Base-by-base conservation (phyloP, 257 asterid genomes). In the Solanum acaule region DNA sequence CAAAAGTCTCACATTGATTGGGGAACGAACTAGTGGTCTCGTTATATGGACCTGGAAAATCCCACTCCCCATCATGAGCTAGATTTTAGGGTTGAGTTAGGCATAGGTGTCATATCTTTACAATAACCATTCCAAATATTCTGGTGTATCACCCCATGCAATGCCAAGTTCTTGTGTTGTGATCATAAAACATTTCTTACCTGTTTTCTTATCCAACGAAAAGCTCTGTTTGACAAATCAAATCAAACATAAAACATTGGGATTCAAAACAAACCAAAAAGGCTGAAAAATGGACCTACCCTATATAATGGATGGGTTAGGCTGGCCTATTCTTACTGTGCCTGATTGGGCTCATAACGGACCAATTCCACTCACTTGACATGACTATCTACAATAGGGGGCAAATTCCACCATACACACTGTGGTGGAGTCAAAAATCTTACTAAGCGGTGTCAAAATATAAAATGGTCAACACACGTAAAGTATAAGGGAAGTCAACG, bases 71-170 rank as follows among this genome's bases (percentile, higher is more conserved):
- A 0, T 46, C 56, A 46, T 46, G 56, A 13, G 56, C 56, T 46
- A 46, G 56, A 2, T 46, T 13, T 46, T 46, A 2, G 56, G 56
- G 20, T 46, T 46, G 56, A 46, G 2, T 46, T 46, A 46, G 56
- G 18, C 16, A 0, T 2, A 46, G 0, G 20, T 46, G 18, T 1
- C 18, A 46, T 46, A 46, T 4, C 0, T 46, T 4, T 46, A 46
- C 18, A 46, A 46, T 46, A 52, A 5, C 9, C 63, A 52, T 16
- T 52, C 63, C 63, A 22, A 52, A 18, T 52, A 52, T 7, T 16
- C 1, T 16, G 63, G 23, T 52, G 63, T 16, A 16, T 52, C 9
- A 52, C 63, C 23, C 23, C 23, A 52, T 52, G 63, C 23, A 52
- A 52, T 52, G 0, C 23, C 63, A 52, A 52, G 9, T 7, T 52